phyloP scores from a whole-genome alignment of 2,329 filamentous ascomycete genomes.

The Didymella sp. region DNA sequence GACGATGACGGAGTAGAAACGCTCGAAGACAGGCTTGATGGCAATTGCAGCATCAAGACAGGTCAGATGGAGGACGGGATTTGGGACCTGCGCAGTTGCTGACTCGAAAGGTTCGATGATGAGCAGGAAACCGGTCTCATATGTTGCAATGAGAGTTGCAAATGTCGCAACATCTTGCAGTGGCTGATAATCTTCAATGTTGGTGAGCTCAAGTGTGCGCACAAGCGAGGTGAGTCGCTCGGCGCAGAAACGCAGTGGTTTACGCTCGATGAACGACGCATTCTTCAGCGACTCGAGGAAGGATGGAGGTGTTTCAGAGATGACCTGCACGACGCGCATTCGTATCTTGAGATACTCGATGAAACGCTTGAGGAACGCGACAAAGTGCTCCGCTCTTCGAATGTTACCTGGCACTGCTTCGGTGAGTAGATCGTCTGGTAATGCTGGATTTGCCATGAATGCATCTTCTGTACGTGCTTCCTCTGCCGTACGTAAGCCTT shows the following conservation, averaged over 20 bases:
- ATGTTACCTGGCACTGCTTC: constrained; percentile 98
- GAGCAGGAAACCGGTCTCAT: constrained; percentile 93
- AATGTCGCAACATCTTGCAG: constrained; percentile 98
- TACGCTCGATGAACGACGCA: constrained; percentile 96
- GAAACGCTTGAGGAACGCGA: constrained; percentile 92
- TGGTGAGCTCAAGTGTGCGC: constrained; percentile 91
- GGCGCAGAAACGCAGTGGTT: constrained; percentile 91
- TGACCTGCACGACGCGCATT: constrained; percentile 98
- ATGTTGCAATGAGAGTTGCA: constrained; percentile 92
- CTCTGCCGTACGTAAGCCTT: constrained; percentile 86
- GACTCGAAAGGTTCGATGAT: constrained; percentile 98
- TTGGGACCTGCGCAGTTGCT: constrained; percentile 92
- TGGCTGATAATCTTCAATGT: constrained; percentile 97
- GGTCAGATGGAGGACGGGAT: constrained; percentile 95
- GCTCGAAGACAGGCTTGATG: constrained; percentile 96
- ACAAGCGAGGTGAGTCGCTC: constrained; percentile 94
- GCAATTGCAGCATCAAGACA: constrained; percentile 97
- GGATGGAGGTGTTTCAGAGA: constrained; percentile 93
- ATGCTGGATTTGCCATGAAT: constrained; percentile 94
- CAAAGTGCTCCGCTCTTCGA: constrained; percentile 91
- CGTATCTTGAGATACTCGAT: constrained; percentile 97
- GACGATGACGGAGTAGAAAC: constrained; percentile 97
- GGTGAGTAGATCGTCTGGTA: constrained; percentile 92
- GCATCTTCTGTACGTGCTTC: constrained; percentile 91
- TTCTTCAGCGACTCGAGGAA: constrained; percentile 94